A percentile compares a stretch with the other conserved stretches of the same genome.
These are phyloP conservation scores for Fusarium sambucinum DNA, from an alignment of 2,329 filamentous ascomycete species.

Conservation along the genomic window DNA sequence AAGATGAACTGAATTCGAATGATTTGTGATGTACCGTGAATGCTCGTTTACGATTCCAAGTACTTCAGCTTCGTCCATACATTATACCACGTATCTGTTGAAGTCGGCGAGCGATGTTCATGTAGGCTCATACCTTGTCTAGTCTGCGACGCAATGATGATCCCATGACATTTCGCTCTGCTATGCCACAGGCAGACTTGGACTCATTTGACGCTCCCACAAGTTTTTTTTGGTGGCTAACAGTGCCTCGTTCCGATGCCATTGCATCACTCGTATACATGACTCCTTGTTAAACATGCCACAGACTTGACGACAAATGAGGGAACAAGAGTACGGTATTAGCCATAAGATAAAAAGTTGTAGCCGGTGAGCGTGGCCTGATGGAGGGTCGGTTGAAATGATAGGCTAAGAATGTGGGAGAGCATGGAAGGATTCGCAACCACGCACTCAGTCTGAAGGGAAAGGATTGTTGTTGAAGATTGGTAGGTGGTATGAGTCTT, in stretches of 20 bases:
- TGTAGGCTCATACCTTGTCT: slow-evolving; percentile 7
- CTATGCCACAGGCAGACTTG: background rate
- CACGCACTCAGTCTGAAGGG: slow-evolving; percentile 5
- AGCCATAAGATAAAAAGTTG: slow-evolving; percentile 2
- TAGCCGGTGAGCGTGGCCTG: slow-evolving; percentile 15
- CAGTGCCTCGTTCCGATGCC: slow-evolving; percentile 13
- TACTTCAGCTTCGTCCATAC: background rate
- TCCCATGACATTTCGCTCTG: background rate
- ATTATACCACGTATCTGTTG: background rate
- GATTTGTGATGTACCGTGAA: background rate
- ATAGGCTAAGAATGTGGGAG: slow-evolving; percentile 3
- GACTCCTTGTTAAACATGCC: background rate
- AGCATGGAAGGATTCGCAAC: slow-evolving; percentile 1
- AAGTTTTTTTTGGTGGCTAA: background rate
- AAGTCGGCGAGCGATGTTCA: background rate
- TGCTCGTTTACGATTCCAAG: background rate
- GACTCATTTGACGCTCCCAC: slow-evolving; percentile 12
- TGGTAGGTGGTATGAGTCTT: background rate
- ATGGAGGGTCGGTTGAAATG: slow-evolving; percentile 16
- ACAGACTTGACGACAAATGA: background rate
- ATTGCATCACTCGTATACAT: slow-evolving; percentile 12
- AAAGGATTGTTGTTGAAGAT: background rate
- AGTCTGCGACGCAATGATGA: slow-evolving; percentile 9
- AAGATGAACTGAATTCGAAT: background rate
- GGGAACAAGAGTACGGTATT: slow-evolving; percentile 11